A percentile compares a stretch with the other conserved stretches of the same genome.
Conservation (phyloP, 2,329 filamentous ascomycete genomes). For the Aspergillus pseudoviridinutans region DNA sequence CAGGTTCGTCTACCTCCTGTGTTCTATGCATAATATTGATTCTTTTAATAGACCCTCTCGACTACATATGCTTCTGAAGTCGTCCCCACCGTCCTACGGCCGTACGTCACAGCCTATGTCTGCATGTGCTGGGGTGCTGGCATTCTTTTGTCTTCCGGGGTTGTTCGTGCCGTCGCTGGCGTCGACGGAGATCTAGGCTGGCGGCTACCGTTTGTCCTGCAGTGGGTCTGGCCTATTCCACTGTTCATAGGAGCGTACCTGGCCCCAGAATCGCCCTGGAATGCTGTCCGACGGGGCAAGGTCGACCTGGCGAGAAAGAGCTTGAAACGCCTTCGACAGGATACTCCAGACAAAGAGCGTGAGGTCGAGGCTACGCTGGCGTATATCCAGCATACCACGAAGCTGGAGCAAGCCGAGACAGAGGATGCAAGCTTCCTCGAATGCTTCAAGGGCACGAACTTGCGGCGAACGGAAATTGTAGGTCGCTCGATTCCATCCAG, state of each 20-base stretch:
- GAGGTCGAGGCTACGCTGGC: conserved; percentile 62
- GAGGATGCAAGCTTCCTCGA: conserved; percentile 68
- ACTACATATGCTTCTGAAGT: conserved; percentile 28
- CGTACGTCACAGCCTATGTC: conserved; percentile 26
- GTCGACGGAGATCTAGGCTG: conserved; percentile 16
- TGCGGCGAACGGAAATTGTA: conserved; percentile 69
- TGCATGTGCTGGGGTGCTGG: conserved; percentile 27
- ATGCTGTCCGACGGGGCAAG: conserved; percentile 16
- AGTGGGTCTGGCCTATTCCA: conserved; percentile 18
- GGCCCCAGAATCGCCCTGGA: conserved; percentile 32
- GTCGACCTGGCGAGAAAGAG: background rate
- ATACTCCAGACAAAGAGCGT: conserved; percentile 1
- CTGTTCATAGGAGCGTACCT: conserved; percentile 25
- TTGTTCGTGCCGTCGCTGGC: conserved; percentile 17
- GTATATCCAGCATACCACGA: conserved; percentile 84
- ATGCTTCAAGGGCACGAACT: conserved; percentile 73
- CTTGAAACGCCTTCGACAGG: conserved; percentile 1
- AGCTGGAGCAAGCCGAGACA: conserved; percentile 69
- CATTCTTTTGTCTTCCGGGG: conserved; percentile 21
- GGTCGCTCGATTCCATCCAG: conserved; percentile 23
- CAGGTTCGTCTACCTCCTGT: background rate
- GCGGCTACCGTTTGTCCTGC: conserved; percentile 14
- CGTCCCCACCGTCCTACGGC: conserved; percentile 25
- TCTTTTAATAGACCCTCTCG: conserved; percentile 3
- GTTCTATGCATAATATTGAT: background rate